Evolutionary conservation across 768 basidiomycete genomes (phyloP).

Genomic region (Boletus fagicola): DNA sequence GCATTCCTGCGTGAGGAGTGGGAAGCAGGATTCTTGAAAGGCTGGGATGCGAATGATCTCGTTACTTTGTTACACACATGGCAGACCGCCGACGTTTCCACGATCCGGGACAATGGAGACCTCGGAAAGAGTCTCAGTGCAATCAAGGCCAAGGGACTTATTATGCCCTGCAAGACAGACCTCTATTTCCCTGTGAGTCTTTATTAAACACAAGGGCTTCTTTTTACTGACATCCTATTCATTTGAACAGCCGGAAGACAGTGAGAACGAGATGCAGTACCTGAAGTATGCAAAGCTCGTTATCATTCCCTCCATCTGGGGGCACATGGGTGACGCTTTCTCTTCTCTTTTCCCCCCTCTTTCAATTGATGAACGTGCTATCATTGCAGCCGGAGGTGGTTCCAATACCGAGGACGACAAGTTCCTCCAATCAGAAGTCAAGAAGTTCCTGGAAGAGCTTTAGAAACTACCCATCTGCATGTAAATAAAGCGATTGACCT

Average conservation of each 20-base stretch:
- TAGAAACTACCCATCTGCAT: slow-evolving; percentile 2
- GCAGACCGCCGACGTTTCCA: slow-evolving; percentile 48
- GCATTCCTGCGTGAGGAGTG: slow-evolving; percentile 51
- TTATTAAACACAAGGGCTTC: background rate
- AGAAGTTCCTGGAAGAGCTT: slow-evolving; percentile 42
- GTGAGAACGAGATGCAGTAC: slow-evolving; percentile 42
- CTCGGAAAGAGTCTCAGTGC: slow-evolving; percentile 37
- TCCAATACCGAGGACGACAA: slow-evolving; percentile 37
- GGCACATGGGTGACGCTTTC: slow-evolving; percentile 45
- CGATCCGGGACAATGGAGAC: slow-evolving; percentile 42
- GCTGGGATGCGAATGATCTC: slow-evolving; percentile 58
- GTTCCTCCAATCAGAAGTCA: slow-evolving; percentile 46
- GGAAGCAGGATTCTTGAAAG: slow-evolving; percentile 44
- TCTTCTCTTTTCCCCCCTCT: background rate
- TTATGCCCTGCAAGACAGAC: slow-evolving; percentile 61
- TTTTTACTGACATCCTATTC: background rate
- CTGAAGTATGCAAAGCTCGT: slow-evolving; percentile 44
- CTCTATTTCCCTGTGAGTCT: slow-evolving; percentile 52
- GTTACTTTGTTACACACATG: slow-evolving; percentile 49
- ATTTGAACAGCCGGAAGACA: slow-evolving; percentile 50
- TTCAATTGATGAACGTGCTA: background rate
- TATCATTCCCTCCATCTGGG: slow-evolving; percentile 55
- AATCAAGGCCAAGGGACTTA: slow-evolving; percentile 52
- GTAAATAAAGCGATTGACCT: background rate
- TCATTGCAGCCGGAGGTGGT: slow-evolving; percentile 43